Evolutionary conservation across 768 basidiomycete species (phyloP).

Genomic region (Gloeophyllum trabeum): DNA sequence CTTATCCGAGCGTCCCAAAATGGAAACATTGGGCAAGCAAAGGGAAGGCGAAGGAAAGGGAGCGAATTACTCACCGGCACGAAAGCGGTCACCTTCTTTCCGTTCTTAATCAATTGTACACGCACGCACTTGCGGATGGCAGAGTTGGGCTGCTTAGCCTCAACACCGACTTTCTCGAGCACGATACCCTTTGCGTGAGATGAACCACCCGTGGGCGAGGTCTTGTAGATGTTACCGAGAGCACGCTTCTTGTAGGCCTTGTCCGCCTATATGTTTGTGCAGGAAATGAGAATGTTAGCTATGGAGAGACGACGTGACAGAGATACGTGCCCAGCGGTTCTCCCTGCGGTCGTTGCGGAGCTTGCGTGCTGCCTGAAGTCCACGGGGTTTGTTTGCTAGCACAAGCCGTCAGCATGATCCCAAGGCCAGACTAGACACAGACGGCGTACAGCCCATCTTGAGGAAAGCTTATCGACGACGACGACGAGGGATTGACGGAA

Average conservation of each 20-base stretch:
- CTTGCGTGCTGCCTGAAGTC: slow-evolving; percentile 97
- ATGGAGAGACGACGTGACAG: not conserved
- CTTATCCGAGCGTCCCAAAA: not conserved
- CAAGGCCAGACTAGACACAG: slow-evolving; percentile 3
- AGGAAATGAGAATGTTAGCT: not conserved
- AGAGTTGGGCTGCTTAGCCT: slow-evolving; percentile 99
- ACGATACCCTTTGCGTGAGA: slow-evolving; percentile 99
- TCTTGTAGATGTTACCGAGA: slow-evolving; percentile 98
- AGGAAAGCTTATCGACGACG: slow-evolving; percentile 24
- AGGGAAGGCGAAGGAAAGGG: not conserved
- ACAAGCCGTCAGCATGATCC: slow-evolving; percentile 5
- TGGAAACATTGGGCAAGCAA: not conserved
- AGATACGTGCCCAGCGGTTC: slow-evolving; percentile 85
- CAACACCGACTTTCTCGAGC: slow-evolving; percentile 99
- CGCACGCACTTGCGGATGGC: slow-evolving; percentile 99
- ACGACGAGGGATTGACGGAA: not conserved
- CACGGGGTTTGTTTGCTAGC: slow-evolving; percentile 96
- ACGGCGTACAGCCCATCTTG: slow-evolving; percentile 76
- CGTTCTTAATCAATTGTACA: slow-evolving; percentile 99
- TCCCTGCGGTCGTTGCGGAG: slow-evolving; percentile 87
- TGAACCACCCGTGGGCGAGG: slow-evolving; percentile 97
- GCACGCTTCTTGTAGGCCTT: slow-evolving; percentile 99
- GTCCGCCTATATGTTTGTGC: slow-evolving; percentile 73
- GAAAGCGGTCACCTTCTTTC: slow-evolving; percentile 99
- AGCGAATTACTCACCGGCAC: slow-evolving; percentile 65